Evolutionary conservation across 2,329 filamentous ascomycete genomes (phyloP).

Genomic region (Sclerotinia glacialis): DNA sequence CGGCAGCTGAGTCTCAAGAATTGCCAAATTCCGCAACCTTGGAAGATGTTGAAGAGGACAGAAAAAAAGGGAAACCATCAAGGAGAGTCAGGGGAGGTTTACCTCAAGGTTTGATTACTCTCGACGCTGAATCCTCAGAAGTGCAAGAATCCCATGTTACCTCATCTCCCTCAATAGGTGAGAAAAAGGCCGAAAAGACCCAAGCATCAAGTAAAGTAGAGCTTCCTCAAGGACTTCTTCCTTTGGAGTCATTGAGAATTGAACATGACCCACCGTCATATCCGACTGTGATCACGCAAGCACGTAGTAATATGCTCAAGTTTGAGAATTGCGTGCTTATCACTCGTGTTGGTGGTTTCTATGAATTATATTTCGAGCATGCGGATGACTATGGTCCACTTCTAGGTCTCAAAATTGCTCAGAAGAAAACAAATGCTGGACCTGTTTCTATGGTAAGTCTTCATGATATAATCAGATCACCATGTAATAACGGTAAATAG

Average conservation of each 20-base stretch:
- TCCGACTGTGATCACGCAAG: slow-evolving; percentile 86
- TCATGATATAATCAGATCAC: not conserved
- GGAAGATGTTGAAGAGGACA: not conserved
- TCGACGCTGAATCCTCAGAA: slow-evolving; percentile 2
- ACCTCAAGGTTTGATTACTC: slow-evolving; percentile 20
- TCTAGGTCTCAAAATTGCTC: slow-evolving; percentile 81
- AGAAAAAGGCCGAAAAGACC: not conserved
- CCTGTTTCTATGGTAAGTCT: slow-evolving; percentile 75
- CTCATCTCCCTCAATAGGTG: not conserved
- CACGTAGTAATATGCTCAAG: slow-evolving; percentile 81
- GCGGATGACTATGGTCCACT: slow-evolving; percentile 84
- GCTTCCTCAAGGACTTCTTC: slow-evolving; percentile 51
- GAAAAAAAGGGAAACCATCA: not conserved
- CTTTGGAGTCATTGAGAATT: slow-evolving; percentile 40
- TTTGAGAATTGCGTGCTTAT: slow-evolving; percentile 89
- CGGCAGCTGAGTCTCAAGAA: not conserved
- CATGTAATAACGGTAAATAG: slow-evolving; percentile 43
- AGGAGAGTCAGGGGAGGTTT: not conserved
- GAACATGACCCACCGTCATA: slow-evolving; percentile 56
- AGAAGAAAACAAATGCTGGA: slow-evolving; percentile 74
- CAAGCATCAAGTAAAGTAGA: slow-evolving; percentile 39
- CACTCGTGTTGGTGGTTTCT: slow-evolving; percentile 92
- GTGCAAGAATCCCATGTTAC: not conserved
- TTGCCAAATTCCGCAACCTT: not conserved
- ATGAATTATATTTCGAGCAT: slow-evolving; percentile 96